Base-by-base conservation (phyloP, 2,329 filamentous ascomycete genomes). In the Fusarium palustre region DNA sequence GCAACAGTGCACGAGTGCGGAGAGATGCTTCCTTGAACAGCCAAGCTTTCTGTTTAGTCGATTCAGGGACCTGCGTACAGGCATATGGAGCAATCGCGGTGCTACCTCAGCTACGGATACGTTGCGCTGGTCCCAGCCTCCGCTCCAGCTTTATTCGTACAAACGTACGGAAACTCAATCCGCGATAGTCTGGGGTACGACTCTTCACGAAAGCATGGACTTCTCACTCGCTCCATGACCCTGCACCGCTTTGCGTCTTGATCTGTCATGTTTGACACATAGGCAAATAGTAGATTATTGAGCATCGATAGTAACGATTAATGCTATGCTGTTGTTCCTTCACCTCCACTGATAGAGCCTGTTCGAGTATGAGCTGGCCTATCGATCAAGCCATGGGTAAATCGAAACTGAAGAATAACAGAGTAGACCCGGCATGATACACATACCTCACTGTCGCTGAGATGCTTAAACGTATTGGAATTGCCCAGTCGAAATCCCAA, bases 1-100 rank as follows among this genome's bases (percentile, higher is more conserved):
- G 67, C 55, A 42, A 68, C 46, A 67, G 59, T 62, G 60, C 66
- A 66, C 61, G 55, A 60, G 65, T 71, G 64, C 45, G 59, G 68
- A 67, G 64, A 56, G 38, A 15, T 49, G 31, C 20, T 50, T 34
- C 20, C 33, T 38, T 68, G 42, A 31, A 25, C 55, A 53, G 36
- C 52, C 46, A 68, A 53, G 50, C 59, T 34, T 24, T 55, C 10
- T n/a, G 13, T 39, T 12, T 34, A 31, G 43, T 64, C 46, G 60
- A 66, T 53, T 53, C 41, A 45, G 61, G 65, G 61, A 64, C 42
- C 55, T 31, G 20, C 28, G 7, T 36, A 50, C 31, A 33, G 34
- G 10, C 41, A 47, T 22, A 64, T 49, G 59, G 61, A 58, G 39
- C 33, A 36, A 34, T 64, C 28, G 28, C 22, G 33, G 46, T 61